Evolutionary conservation across 2,329 filamentous ascomycete genomes (phyloP).

Genomic region (Sclerotinia subarctica): DNA sequence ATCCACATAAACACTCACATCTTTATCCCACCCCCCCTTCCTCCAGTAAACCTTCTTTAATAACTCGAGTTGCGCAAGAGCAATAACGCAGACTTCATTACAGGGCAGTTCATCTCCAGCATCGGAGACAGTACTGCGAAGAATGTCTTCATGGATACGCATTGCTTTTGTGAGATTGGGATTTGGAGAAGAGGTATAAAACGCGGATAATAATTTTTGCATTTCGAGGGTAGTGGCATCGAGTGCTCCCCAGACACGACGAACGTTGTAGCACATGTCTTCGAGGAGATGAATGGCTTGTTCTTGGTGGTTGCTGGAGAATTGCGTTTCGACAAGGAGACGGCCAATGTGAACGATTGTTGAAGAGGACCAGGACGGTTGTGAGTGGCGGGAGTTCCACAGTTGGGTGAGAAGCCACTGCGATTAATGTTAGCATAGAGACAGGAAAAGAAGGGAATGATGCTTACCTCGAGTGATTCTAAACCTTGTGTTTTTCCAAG

Average conservation of each 20-base stretch:
- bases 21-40: constrained; percentile 41
- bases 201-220: constrained; percentile 26
- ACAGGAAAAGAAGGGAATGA: neutral
- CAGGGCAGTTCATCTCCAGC: constrained; percentile 30
- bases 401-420: constrained; percentile 29
- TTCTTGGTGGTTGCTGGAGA: constrained; percentile 22
- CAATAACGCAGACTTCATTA: constrained; percentile 35
- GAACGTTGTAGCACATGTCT: constrained; percentile 33
- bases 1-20: constrained; percentile 24
- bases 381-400: constrained; percentile 26
- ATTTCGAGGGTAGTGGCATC: constrained; percentile 31
- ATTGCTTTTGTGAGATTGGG: constrained; percentile 27
- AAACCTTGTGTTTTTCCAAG: constrained; percentile 49
- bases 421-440: neutral
- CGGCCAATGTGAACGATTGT: constrained; percentile 28
- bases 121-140: constrained; percentile 32
- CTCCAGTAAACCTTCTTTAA: constrained; percentile 44
- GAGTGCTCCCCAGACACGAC: constrained; percentile 31
- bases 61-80: constrained; percentile 38
- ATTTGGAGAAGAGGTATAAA: constrained; percentile 27
- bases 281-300: constrained; percentile 29
- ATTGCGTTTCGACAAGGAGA: constrained; percentile 30
- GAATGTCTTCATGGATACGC: constrained; percentile 29
- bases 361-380: constrained; percentile 26
- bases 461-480: constrained; percentile 43